phyloP scores from a whole-genome alignment of 2,329 filamentous ascomycete species.

The Stylonectria norvegica region DNA sequence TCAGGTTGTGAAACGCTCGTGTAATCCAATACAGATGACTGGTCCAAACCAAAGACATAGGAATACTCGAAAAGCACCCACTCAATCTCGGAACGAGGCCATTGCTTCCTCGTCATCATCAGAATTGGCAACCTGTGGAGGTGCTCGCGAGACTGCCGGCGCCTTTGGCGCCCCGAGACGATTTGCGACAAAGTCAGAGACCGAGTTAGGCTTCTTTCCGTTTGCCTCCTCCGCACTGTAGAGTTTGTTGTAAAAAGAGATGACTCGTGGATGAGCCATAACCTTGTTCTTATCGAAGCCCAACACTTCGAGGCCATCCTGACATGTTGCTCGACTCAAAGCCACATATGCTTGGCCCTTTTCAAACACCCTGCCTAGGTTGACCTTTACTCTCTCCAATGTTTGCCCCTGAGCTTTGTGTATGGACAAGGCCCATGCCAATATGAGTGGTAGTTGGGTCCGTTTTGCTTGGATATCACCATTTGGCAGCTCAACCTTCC shows the following conservation, averaged over 20 bases:
- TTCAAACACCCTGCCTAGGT: slow-evolving; percentile 88
- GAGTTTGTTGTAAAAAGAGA: slow-evolving; percentile 79
- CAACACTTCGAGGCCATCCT: slow-evolving; percentile 81
- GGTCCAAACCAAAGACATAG: too few relatives aligned
- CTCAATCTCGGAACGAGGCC: slow-evolving; percentile 43
- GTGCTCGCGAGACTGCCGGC: slow-evolving; percentile 13
- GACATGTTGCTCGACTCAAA: slow-evolving; percentile 84
- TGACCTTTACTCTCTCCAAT: slow-evolving; percentile 88
- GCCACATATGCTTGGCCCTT: slow-evolving; percentile 98
- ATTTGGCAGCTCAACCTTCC: slow-evolving; percentile 96
- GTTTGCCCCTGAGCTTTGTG: slow-evolving; percentile 98
- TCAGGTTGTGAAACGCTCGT: too few relatives aligned
- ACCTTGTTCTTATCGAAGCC: slow-evolving; percentile 88
- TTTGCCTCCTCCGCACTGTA: slow-evolving; percentile 63
- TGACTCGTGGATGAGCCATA: slow-evolving; percentile 86
- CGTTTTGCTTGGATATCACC: slow-evolving; percentile 90
- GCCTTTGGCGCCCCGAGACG: slow-evolving; percentile 30
- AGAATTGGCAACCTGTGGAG: slow-evolving; percentile 27
- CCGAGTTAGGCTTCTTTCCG: slow-evolving; percentile 29
- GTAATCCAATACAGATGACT: too few relatives aligned
- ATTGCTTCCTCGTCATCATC: slow-evolving; percentile 52
- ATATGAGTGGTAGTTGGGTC: slow-evolving; percentile 77
- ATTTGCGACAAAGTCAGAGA: slow-evolving; percentile 40
- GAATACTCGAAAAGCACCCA: background rate
- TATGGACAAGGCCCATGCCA: slow-evolving; percentile 95